phyloP scores from a whole-genome alignment of 1,284 basidiomycete genomes.

The Ustilago xerochloae region DNA sequence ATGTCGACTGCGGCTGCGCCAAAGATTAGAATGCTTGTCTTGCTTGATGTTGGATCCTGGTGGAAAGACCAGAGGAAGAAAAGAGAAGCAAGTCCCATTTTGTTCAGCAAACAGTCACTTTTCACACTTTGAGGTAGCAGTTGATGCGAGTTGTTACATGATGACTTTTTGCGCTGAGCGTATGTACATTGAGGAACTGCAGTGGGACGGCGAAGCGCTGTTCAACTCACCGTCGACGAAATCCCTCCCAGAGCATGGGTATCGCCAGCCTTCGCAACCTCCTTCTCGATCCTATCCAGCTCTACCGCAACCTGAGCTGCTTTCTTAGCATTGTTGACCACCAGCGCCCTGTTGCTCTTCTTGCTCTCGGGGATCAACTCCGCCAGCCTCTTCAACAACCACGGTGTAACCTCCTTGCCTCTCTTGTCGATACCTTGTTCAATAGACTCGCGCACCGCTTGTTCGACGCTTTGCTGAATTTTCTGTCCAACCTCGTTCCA shows the following conservation, averaged over 20 bases:
- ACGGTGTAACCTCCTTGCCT: conserved; percentile 95
- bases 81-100: background rate
- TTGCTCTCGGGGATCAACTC: conserved; percentile 79
- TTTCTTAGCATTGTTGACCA: conserved; percentile 89
- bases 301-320: conserved; percentile 85
- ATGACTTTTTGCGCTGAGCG: background rate
- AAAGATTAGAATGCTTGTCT: conserved; percentile 47
- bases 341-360: conserved; percentile 81
- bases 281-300: conserved; percentile 74
- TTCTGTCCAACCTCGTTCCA: conserved; percentile 76
- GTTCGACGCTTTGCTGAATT: conserved; percentile 85
- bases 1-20: conserved; percentile 65
- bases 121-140: background rate
- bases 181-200: conserved; percentile 24
- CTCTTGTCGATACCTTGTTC: conserved; percentile 81
- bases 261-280: conserved; percentile 14
- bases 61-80: background rate
- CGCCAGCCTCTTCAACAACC: conserved; percentile 86
- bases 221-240: conserved; percentile 31
- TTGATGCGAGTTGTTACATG: background rate
- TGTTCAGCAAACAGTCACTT: conserved; percentile 12
- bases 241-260: conserved; percentile 33
- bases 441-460: conserved; percentile 85
- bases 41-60: background rate
- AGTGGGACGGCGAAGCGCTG: background rate